Evolutionary conservation across 1,284 basidiomycete species (phyloP).

Genomic region (Leccinum angustisporum): DNA sequence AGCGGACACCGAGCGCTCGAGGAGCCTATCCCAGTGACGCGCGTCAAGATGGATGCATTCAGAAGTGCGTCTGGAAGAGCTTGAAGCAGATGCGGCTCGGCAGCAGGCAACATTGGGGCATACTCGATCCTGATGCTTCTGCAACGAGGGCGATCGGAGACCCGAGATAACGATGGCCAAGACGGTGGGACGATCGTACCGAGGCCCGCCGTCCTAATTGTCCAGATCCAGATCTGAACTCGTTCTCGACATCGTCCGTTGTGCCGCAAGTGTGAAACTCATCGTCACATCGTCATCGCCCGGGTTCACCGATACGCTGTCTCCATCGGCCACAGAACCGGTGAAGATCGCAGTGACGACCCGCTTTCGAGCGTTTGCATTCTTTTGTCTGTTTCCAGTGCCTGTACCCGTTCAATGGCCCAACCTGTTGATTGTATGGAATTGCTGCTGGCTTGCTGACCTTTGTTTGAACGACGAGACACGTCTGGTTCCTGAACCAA

Average conservation of each 20-base stretch:
- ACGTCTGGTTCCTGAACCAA: background rate
- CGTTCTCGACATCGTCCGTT: background rate
- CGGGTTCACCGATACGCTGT: background rate
- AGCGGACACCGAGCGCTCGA: too few relatives aligned
- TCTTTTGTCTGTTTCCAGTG: constrained; percentile 9
- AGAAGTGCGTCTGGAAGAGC: too few relatives aligned
- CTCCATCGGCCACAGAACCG: constrained; percentile 8
- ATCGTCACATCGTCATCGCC: background rate
- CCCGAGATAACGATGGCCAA: too few relatives aligned
- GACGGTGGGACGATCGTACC: too few relatives aligned
- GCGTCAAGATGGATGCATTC: too few relatives aligned
- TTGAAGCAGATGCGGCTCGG: too few relatives aligned
- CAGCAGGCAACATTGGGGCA: too few relatives aligned
- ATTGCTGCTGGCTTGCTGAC: background rate
- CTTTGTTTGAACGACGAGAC: background rate
- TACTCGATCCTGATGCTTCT: too few relatives aligned
- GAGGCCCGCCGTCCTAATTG: background rate
- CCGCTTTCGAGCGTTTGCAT: constrained; percentile 13
- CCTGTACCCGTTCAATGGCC: background rate
- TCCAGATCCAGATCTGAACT: background rate
- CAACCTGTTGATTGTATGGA: constrained; percentile 4
- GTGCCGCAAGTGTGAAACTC: background rate
- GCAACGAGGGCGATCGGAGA: constrained; percentile 17
- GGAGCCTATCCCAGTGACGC: background rate
- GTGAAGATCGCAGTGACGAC: constrained; percentile 35